Evolutionary conservation across 2,329 filamentous ascomycete species (phyloP).

Genomic region (Nigrospora oryzae): DNA sequence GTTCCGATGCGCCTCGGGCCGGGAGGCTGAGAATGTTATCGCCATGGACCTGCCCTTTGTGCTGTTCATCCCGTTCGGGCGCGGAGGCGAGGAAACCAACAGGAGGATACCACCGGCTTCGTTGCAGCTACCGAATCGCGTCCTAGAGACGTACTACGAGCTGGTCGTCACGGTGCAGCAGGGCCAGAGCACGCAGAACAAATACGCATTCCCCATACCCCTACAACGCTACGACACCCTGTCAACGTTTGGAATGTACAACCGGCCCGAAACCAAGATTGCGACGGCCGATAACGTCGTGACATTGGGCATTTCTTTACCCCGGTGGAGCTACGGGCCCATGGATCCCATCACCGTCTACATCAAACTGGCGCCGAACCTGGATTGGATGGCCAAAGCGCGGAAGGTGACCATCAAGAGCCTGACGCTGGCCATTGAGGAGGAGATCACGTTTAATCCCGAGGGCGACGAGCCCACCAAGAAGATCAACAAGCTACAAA

Average conservation of each 20-base stretch:
- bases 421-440: conserved; percentile 88
- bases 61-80: conserved; percentile 91
- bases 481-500: conserved; percentile 79
- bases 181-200: conserved; percentile 76
- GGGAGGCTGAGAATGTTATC: conserved; percentile 80
- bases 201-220: conserved; percentile 85
- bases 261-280: conserved; percentile 83
- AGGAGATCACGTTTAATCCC: conserved; percentile 98
- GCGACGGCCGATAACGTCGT: conserved; percentile 84
- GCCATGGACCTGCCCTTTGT: conserved; percentile 97
- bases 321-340: conserved; percentile 93
- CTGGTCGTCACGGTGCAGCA: conserved; percentile 94
- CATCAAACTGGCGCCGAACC: conserved; percentile 87
- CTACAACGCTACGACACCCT: conserved; percentile 91
- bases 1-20: conserved; percentile 76
- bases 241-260: conserved; percentile 99
- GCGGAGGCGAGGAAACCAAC: conserved; percentile 83
- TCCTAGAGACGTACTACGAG: conserved; percentile 96
- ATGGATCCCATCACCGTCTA: conserved; percentile 93
- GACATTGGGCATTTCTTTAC: conserved; percentile 83
- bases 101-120: conserved; percentile 87
- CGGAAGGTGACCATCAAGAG: conserved; percentile 89
- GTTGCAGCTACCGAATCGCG: conserved; percentile 80
- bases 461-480: conserved; percentile 92
- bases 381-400: conserved; percentile 84